Evolutionary conservation across 2,329 filamentous ascomycete genomes (phyloP).

Genomic region (Amauroascus verrucosus): DNA sequence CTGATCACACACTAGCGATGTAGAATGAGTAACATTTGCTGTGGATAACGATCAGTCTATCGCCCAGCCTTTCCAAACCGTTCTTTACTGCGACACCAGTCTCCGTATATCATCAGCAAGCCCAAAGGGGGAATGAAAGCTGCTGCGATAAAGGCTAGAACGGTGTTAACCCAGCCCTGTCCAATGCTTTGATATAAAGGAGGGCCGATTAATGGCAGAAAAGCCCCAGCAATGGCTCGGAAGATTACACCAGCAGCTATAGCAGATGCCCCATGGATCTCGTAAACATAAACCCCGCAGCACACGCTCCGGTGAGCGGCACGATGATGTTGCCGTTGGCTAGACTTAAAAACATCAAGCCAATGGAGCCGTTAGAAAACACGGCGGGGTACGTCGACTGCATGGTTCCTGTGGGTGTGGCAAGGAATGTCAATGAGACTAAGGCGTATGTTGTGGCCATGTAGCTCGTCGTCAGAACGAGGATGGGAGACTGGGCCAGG

Average conservation of each 20-base stretch:
- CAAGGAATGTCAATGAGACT: background rate
- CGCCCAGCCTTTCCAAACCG: background rate
- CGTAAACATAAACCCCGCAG: slow-evolving; percentile 33
- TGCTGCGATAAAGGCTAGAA: slow-evolving; percentile 29
- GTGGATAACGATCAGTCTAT: background rate
- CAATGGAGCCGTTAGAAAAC: background rate
- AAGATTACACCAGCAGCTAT: slow-evolving; percentile 40
- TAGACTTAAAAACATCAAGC: background rate
- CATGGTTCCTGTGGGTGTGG: background rate
- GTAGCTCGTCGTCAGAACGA: background rate
- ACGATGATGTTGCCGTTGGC: slow-evolving; percentile 32
- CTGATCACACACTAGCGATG: background rate
- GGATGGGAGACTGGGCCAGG: background rate
- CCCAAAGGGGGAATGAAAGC: background rate
- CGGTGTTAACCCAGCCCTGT: slow-evolving; percentile 33
- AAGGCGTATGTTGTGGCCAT: background rate
- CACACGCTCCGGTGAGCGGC: slow-evolving; percentile 27
- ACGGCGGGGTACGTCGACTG: background rate
- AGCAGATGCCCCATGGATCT: slow-evolving; percentile 39
- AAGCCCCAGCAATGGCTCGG: slow-evolving; percentile 37
- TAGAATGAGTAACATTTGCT: background rate
- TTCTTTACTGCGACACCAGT: background rate
- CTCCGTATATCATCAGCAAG: background rate
- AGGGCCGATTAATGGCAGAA: slow-evolving; percentile 43
- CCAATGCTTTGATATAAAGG: slow-evolving; percentile 28